Conservation (phyloP, 257 asterid species). For the Nemophila menziesii region DNA sequence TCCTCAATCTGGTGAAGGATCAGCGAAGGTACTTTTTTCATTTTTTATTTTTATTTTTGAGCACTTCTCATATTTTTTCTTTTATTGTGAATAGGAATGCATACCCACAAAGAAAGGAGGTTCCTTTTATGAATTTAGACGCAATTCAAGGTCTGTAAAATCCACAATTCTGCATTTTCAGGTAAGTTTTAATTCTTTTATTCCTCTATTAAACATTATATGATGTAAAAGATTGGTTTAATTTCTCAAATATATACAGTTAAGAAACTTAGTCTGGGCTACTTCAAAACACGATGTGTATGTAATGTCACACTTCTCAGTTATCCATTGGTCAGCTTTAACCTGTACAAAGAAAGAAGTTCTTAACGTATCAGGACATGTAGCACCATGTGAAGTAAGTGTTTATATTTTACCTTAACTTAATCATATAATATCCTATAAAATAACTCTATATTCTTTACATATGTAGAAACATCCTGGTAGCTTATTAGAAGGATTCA, state of each 20-base stretch:
- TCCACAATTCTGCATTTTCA: slow-evolving; percentile 74
- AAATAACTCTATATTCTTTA: not conserved
- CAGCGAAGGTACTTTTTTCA: slow-evolving; percentile 37
- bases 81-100: slow-evolving; percentile 36
- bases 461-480: slow-evolving; percentile 60
- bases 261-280: slow-evolving; percentile 77
- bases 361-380: slow-evolving; percentile 58
- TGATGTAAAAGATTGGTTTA: not conserved
- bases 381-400: slow-evolving; percentile 56
- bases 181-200: slow-evolving; percentile 18
- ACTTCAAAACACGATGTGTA: slow-evolving; percentile 70
- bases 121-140: slow-evolving; percentile 42
- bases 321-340: slow-evolving; percentile 63
- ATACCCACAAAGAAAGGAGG: slow-evolving; percentile 39
- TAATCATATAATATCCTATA: not conserved
- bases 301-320: slow-evolving; percentile 57
- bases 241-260: slow-evolving; percentile 21
- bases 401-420: slow-evolving; percentile 1
- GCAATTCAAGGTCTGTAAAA: slow-evolving; percentile 61
- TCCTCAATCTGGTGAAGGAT: slow-evolving; percentile 47
- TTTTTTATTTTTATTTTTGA: not conserved
- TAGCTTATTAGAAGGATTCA: slow-evolving; percentile 66
- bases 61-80: slow-evolving; percentile 3
- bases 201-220: not conserved
- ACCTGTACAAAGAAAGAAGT: slow-evolving; percentile 42